Base-by-base conservation (phyloP, 352 stramenopile genomes). In the Phytophthora idaei region DNA sequence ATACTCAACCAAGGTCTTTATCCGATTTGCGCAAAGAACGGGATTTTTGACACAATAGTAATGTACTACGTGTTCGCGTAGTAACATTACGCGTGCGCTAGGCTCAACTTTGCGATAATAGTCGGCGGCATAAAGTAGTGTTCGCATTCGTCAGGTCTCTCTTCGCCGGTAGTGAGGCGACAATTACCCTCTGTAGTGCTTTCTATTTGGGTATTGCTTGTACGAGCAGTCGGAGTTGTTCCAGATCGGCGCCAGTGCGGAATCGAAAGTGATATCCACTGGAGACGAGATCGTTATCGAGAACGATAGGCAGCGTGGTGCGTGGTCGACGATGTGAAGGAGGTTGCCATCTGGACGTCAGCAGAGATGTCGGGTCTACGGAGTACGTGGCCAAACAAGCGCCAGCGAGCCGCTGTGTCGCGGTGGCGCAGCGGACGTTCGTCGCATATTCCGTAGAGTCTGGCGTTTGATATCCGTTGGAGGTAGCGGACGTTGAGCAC, bases 91-190 rank as follows among this genome's bases (percentile, higher is more conserved):
- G 31, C 49, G 28, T 60, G 59, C 52, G 52, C 48, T 66, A 54
- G 37, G 21, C 49, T 58, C 57, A 51, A 15, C 8, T 65, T 58
- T 46, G 57, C 36, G 21, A 21, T 21, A 21, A 21, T 58, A 58
- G 48, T 58, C 59, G 50, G 50, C 50, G 49, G 50, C 42, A 66
- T 67, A 57, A 14, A 44, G 34, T 68, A 44, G 51, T 62, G 44
- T 68, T 32, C 45, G 34, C 52, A 61, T 57, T 57, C 28, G 52
- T 68, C 52, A 25, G 31, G 61, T 67, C 60, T 61, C 45, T 45
- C 27, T 39, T 12, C 34, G 6, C 34, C 34, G 34, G 34, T 4
- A 39, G 34, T 39, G 34, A 39, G 34, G 10, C 10, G 34, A 39
- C 10, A 39, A 39, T 39, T 39, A 12, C 34, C 12, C 34, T 6